phyloP scores from a whole-genome alignment of 306 rosid species.

The Trichosanthes truncata region DNA sequence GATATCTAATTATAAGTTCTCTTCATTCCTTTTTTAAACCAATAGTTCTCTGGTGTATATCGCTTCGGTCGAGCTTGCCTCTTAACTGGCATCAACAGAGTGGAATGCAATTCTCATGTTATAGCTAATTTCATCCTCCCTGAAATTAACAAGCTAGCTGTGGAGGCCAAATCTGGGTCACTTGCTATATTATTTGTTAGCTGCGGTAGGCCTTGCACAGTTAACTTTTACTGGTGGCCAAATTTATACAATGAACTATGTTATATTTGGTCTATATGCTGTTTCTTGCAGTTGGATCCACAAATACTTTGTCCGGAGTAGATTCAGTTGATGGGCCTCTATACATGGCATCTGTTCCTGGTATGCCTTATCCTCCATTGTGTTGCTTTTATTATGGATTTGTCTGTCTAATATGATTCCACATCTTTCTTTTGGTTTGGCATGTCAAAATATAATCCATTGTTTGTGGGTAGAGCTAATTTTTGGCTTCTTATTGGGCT shows the following conservation, averaged over 20 bases:
- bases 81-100: conserved; percentile 25
- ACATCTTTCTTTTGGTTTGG: background rate
- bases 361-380: conserved; percentile 32
- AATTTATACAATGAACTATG: background rate
- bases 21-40: conserved; percentile 8
- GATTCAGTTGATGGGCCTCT: conserved; percentile 28
- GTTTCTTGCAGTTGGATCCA: conserved; percentile 42
- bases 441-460: background rate
- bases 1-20: conserved; percentile 7
- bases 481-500: background rate
- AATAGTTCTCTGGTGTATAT: conserved; percentile 48
- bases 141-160: conserved; percentile 48
- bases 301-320: conserved; percentile 31
- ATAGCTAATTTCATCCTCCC: conserved; percentile 59
- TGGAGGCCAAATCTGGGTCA: conserved; percentile 42
- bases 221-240: conserved; percentile 6
- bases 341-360: conserved; percentile 38
- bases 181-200: conserved; percentile 53
- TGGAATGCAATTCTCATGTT: conserved; percentile 31
- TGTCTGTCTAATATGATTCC: background rate
- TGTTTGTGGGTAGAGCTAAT: background rate
- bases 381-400: background rate
- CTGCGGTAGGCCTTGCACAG: conserved; percentile 43
- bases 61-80: conserved; percentile 42
- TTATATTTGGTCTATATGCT: conserved; percentile 9